Evolutionary conservation across 2,329 filamentous ascomycete genomes (phyloP).

Genomic region (Knoxdaviesia capensis): DNA sequence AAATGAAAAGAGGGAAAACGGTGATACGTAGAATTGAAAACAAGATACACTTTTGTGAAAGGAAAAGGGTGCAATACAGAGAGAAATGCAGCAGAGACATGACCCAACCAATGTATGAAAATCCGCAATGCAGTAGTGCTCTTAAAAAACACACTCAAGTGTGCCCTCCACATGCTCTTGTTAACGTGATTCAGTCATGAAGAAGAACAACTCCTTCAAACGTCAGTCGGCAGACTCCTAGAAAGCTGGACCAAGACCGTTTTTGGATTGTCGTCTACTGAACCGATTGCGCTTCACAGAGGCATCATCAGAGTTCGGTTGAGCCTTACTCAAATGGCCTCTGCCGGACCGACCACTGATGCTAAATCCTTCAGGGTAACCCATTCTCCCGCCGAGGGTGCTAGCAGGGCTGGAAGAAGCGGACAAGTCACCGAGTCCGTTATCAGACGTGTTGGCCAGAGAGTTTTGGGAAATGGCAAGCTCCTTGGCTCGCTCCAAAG

Average conservation of each 20-base stretch:
- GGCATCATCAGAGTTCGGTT: slow-evolving; percentile 31
- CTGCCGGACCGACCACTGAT: slow-evolving; percentile 31
- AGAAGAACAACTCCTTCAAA: slow-evolving; percentile 7
- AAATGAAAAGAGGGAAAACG: not conserved
- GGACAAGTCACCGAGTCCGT: slow-evolving; percentile 45
- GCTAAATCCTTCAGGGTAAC: slow-evolving; percentile 28
- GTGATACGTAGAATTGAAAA: slow-evolving; percentile 6
- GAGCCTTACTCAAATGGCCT: slow-evolving; percentile 38
- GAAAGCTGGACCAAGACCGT: slow-evolving; percentile 78
- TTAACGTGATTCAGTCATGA: not conserved
- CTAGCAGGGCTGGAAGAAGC: slow-evolving; percentile 57
- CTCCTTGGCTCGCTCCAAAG: slow-evolving; percentile 69
- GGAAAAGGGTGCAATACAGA: not conserved
- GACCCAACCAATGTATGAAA: slow-evolving; percentile 1
- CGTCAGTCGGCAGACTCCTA: slow-evolving; percentile 17
- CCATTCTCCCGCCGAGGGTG: slow-evolving; percentile 42
- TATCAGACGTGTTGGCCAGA: slow-evolving; percentile 46
- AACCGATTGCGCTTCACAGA: slow-evolving; percentile 45
- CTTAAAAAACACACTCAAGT: no score
- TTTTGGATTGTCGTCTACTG: slow-evolving; percentile 85
- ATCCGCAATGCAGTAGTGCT: not conserved
- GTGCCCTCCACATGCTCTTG: no score
- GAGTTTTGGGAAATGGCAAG: slow-evolving; percentile 54
- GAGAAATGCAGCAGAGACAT: slow-evolving; percentile 1
- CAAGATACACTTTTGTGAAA: slow-evolving; percentile 6